Evolutionary conservation across 2,329 filamentous ascomycete species (phyloP).

Genomic region (Botrytis hyacinthi): DNA sequence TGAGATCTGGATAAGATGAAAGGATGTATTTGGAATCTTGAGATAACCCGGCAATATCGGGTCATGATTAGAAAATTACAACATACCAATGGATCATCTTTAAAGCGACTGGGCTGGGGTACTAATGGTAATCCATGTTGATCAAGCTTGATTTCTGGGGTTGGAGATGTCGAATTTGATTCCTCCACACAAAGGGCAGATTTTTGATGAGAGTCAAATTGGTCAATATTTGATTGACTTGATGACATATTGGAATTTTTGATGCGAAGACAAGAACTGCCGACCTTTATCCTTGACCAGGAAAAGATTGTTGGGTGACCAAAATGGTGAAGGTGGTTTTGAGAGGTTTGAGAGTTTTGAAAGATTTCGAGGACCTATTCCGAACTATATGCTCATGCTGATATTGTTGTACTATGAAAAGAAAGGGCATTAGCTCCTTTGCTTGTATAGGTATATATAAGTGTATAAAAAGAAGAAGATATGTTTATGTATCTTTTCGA

Average conservation of each 20-base stretch:
- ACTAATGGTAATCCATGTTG: constrained; percentile 33
- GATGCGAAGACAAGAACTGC: not conserved
- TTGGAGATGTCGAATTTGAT: constrained; percentile 7
- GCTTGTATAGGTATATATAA: not conserved
- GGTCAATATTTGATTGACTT: constrained; percentile 7
- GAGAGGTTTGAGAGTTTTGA: not conserved
- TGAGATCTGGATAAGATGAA: constrained; percentile 1
- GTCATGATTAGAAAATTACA: not conserved
- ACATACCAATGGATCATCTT: constrained; percentile 37
- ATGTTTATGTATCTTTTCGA: not conserved
- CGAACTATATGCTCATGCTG: constrained; percentile 4
- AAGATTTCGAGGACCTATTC: not conserved
- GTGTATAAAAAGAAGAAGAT: not conserved
- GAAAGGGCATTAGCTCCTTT: not conserved
- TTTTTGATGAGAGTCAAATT: constrained; percentile 13
- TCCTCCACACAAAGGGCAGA: constrained; percentile 19
- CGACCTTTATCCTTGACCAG: not conserved
- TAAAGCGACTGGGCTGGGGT: constrained; percentile 37
- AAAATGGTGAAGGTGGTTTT: not conserved
- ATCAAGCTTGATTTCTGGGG: constrained; percentile 27
- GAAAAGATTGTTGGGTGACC: not conserved
- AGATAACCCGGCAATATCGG: constrained; percentile 4
- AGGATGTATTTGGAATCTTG: not conserved
- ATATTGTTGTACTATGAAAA: not conserved
- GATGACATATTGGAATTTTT: constrained; percentile 6